These are phyloP conservation scores for Cercospora citrullina DNA, from an alignment of 2,329 filamentous ascomycete genomes.

Conservation along the genomic window DNA sequence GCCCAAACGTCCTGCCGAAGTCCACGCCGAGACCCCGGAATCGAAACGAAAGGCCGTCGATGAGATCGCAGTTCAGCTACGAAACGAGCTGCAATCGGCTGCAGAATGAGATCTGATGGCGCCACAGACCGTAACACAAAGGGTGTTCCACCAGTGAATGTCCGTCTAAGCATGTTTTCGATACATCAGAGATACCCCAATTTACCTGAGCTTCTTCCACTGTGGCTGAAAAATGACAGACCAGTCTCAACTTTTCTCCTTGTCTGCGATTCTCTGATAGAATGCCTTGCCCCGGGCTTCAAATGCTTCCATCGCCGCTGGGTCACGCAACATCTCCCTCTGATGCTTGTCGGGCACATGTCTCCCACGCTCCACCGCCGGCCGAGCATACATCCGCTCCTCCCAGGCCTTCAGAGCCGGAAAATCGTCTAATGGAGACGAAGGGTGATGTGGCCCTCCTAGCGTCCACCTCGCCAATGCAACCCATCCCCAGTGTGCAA, in stretches of 20 bases:
- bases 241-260: constrained; percentile 26
- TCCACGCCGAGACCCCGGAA: background rate
- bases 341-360: constrained; percentile 64
- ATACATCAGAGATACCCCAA: background rate
- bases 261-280: constrained; percentile 65
- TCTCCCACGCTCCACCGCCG: constrained; percentile 72
- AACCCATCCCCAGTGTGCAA: constrained; percentile 78
- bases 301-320: constrained; percentile 57
- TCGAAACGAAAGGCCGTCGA: constrained; percentile 1
- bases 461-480: constrained; percentile 55
- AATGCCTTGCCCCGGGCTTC: constrained; percentile 64
- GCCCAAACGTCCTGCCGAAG: constrained; percentile 5
- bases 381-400: constrained; percentile 65
- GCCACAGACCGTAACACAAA: background rate
- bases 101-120: background rate
- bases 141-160: background rate
- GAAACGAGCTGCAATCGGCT: background rate
- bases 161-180: background rate
- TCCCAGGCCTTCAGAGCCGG: constrained; percentile 76
- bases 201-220: background rate
- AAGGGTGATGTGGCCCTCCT: constrained; percentile 54
- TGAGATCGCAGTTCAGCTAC: background rate
- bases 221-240: background rate
- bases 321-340: constrained; percentile 59
- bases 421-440: constrained; percentile 63